Base-by-base conservation (phyloP, 208 protist genomes). In the Trypanosoma melophagium region DNA sequence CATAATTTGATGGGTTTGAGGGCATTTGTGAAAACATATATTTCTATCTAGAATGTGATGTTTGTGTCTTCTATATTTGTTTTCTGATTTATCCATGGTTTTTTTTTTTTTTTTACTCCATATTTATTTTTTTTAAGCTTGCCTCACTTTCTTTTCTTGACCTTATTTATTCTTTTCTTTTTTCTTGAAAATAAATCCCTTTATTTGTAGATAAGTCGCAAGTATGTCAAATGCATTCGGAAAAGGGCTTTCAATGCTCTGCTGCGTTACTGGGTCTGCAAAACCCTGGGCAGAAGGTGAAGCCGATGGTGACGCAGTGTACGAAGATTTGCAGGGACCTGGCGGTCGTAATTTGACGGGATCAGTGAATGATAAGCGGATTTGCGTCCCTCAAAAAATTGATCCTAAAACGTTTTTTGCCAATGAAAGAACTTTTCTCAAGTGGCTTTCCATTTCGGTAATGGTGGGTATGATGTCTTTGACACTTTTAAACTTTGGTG, bases 341-440 rank as follows among this genome's bases (percentile, higher is more conserved):
- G 84, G 87, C 47, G 79, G 80, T 47, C 76, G 86, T 25, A 92
- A 92, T 68, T 58, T 89, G 16, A 90, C 89, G 0, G 89, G 89
- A n/a, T 92, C 89, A 38, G 79, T 90, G 3, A 84, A 82, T 59
- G 90, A 93, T 72, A 95, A 95, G 66, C 77, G 85, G 31, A 92
- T 95, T 68, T 95, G 86, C 65, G 90, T 96, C 60, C 90, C 90
- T 22, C 87, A 94, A 74, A 96, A 96, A 68, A 92, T 97, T 64
- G 92, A 97, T 63, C 92, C 92, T 31, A 97, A 97, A 75, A 95
- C 90, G 1, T 97, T 95, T 66, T 93, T 97, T 62, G 92, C 92
- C 8, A 97, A 97, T 67, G 92, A 97, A 81, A 80, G 92, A 59
- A 97, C 92, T 7, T 97, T 97, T 68, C 71, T 97, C 56, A 95